Conservation (phyloP, 768 basidiomycete species). For the Agrocybe praecox region DNA sequence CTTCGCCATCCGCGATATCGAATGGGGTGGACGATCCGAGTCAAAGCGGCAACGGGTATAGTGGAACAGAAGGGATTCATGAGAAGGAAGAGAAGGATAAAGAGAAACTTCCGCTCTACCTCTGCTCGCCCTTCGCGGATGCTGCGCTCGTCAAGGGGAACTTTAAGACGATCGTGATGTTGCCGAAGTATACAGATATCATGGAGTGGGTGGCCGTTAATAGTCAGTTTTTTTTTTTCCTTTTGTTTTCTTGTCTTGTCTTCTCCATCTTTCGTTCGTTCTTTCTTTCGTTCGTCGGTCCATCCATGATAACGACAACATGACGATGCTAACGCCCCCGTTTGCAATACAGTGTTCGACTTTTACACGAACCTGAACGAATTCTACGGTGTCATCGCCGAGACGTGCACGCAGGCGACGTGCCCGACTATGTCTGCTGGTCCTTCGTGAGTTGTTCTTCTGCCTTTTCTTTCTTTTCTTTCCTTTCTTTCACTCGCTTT, state of each 20-base stretch:
- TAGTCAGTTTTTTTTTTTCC: conserved; percentile 43
- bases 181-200: conserved; percentile 93
- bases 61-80: too few species aligned
- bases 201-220: conserved; percentile 99
- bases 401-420: conserved; percentile 87
- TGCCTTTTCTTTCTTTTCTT: not conserved
- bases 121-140: conserved; percentile 94
- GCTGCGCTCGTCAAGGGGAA: conserved; percentile 96
- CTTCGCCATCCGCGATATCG: too few species aligned
- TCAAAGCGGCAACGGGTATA: too few species aligned
- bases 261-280: too few species aligned
- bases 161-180: conserved; percentile 97
- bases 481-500: not conserved
- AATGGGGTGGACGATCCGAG: too few species aligned
- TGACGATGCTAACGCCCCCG: not conserved
- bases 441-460: conserved; percentile 56
- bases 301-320: too few species aligned
- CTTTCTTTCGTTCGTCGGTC: too few species aligned
- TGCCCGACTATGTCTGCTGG: conserved; percentile 96
- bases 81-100: conserved; percentile 16
- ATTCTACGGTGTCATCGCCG: conserved; percentile 93
- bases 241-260: too few species aligned
- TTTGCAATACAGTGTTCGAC: conserved; percentile 73
- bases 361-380: conserved; percentile 97
- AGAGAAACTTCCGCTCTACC: conserved; percentile 62